Percentiles rank a stretch among this genome's conserved stretches.
Conservation (phyloP, 768 basidiomycete genomes). For the Leucocoprinus leucothites region DNA sequence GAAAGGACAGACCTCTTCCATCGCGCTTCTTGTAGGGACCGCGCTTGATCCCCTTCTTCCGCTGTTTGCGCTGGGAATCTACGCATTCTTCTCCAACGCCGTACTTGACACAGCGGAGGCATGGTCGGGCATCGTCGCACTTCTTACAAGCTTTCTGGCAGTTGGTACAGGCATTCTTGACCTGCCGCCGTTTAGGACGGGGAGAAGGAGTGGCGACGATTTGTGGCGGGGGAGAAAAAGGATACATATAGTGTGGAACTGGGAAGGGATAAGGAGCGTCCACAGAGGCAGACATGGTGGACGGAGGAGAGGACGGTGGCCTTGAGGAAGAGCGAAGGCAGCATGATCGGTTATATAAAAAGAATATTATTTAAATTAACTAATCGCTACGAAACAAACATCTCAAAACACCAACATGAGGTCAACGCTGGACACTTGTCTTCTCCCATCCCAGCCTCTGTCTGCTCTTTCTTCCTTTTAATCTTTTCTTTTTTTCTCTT, state of each 20-base stretch:
- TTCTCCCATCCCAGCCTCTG: slow-evolving; percentile 16
- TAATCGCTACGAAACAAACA: slow-evolving; percentile 31
- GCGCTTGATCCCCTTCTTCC: slow-evolving; percentile 83
- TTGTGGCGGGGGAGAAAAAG: slow-evolving; percentile 45
- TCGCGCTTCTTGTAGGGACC: slow-evolving; percentile 96
- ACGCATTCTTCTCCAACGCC: slow-evolving; percentile 84
- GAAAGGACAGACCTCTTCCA: slow-evolving; percentile 68
- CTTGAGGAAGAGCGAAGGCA: slow-evolving; percentile 8
- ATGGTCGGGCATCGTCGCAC: slow-evolving; percentile 89
- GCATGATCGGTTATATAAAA: slow-evolving; percentile 3
- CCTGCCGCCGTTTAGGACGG: slow-evolving; percentile 79
- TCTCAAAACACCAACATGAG: slow-evolving; percentile 35
- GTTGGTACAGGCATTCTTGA: slow-evolving; percentile 90
- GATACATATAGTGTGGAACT: slow-evolving; percentile 70
- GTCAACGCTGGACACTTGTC: slow-evolving; percentile 22
- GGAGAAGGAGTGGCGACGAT: slow-evolving; percentile 42
- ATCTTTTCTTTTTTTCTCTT: slow-evolving; percentile 22
- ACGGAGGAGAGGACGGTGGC: slow-evolving; percentile 13
- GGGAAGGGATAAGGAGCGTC: slow-evolving; percentile 43
- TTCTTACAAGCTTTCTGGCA: slow-evolving; percentile 93
- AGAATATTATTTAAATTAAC: slow-evolving; percentile 8
- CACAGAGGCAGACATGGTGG: slow-evolving; percentile 14
- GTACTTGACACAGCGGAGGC: slow-evolving; percentile 90
- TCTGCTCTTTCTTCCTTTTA: slow-evolving; percentile 18
- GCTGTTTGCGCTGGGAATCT: slow-evolving; percentile 89